Evolutionary conservation across 2,329 filamentous ascomycete species (phyloP), one percentile per base, ranked within the genome.

Genomic region (Didymella exigua): DNA sequence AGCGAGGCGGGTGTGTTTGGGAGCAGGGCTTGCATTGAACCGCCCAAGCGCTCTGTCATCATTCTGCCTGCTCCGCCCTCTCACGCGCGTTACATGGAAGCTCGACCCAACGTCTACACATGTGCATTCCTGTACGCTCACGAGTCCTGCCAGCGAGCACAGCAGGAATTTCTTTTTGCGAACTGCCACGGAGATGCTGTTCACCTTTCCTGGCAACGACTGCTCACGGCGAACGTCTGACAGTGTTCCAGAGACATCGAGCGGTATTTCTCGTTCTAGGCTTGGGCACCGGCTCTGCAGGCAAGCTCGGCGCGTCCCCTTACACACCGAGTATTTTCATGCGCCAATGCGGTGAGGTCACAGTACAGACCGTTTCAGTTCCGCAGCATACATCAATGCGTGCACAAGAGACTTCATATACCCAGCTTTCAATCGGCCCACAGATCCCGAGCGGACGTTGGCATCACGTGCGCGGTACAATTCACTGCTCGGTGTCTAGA

Each of bases 1-100:
- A 46, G 49, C 49, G 44, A 56, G 43, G 19, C 54, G 27, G 27
- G 16, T 27, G 51, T 23, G 21, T 33, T 26, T 29, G 44, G 44
- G 45, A 18, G 38, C 46, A 45, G 40, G 46, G 37, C 51, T 53
- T 24, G 34, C 37, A 33, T 24, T 49, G 42, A 43, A 27, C 42
- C 52, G 48, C 40, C 36, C 38, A 50, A 50, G 53, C 53, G 52
- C 52, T 54, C 59, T 52, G 52, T 58, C 52, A 50, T 55, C 52
- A 54, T 58, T 52, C 51, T 43, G 37, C 24, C 40, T 51, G 52
- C 49, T 53, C 59, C 45, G 48, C 49, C 49, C 49, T 50, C 53
- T 52, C 53, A 46, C 45, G 34, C 45, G 42, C 49, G 33, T 49
- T 42, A 37, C 38, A 44, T 46, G 24, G 26, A 23, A 45, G 41